A percentile compares a stretch with the other conserved stretches of the same genome.
Conservation (phyloP, 495 filamentous ascomycete species). For the Trypethelium eluteriae region DNA sequence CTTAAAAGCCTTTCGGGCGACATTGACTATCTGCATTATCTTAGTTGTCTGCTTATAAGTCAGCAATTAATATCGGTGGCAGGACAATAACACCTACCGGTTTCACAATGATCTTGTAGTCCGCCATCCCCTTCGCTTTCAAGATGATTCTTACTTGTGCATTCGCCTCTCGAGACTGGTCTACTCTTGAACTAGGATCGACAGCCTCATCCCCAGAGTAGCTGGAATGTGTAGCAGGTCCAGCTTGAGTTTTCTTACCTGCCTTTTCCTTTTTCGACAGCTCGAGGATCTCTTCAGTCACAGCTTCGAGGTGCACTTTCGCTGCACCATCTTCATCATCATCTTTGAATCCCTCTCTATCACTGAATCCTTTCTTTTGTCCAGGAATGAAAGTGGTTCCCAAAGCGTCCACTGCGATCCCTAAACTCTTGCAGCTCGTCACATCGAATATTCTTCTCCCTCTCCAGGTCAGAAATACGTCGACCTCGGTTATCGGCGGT, state of each 20-base stretch:
- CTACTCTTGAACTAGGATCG: slow-evolving; percentile 24
- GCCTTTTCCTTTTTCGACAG: slow-evolving; percentile 28
- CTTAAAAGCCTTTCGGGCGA: slow-evolving; percentile 43
- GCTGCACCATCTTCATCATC: slow-evolving; percentile 28
- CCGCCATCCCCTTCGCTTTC: slow-evolving; percentile 48
- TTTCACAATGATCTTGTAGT: slow-evolving; percentile 53
- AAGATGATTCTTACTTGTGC: slow-evolving; percentile 48
- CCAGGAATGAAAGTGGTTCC: slow-evolving; percentile 29
- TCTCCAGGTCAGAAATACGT: slow-evolving; percentile 73
- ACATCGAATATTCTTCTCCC: slow-evolving; percentile 62
- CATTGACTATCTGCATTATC: slow-evolving; percentile 47
- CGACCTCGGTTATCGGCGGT: slow-evolving; percentile 16
- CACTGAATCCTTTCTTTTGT: not conserved
- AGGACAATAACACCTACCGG: slow-evolving; percentile 34
- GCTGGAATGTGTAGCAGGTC: not conserved
- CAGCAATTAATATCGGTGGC: not conserved
- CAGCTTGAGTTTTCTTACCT: slow-evolving; percentile 35
- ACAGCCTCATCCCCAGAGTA: slow-evolving; percentile 30
- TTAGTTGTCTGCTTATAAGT: slow-evolving; percentile 40
- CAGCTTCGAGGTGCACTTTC: slow-evolving; percentile 57
- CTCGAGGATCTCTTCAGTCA: slow-evolving; percentile 49
- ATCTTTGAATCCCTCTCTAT: slow-evolving; percentile 20
- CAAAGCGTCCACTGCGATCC: slow-evolving; percentile 42
- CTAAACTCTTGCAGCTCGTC: slow-evolving; percentile 63
- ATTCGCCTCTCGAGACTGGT: slow-evolving; percentile 27